Percentiles rank a stretch among this genome's conserved stretches.
Evolutionary conservation across 306 rosid species (phyloP).

Genomic region (Cercis canadensis): DNA sequence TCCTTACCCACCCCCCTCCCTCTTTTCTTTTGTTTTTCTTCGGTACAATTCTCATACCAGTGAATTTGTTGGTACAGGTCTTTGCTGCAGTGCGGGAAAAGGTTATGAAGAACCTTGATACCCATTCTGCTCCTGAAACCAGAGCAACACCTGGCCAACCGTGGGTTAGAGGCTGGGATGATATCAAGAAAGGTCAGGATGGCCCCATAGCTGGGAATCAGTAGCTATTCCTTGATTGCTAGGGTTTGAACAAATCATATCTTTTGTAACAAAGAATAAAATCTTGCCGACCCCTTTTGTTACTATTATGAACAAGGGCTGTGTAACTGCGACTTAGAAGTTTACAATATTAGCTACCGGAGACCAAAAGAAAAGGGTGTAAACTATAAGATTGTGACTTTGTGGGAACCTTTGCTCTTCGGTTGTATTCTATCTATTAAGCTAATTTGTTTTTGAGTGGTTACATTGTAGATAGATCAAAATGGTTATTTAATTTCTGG

Average conservation of each 20-base stretch:
- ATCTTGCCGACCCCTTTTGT: slow-evolving; percentile 9
- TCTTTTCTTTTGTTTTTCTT: not conserved
- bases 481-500: too few species aligned
- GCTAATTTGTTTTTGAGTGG: too few species aligned
- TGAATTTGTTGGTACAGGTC: slow-evolving; percentile 54
- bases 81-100: slow-evolving; percentile 61
- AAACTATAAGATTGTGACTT: slow-evolving; percentile 19
- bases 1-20: too few species aligned
- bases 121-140: slow-evolving; percentile 72
- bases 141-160: slow-evolving; percentile 77
- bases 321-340: slow-evolving; percentile 28
- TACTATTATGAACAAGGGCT: slow-evolving; percentile 19
- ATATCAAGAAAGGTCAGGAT: slow-evolving; percentile 66
- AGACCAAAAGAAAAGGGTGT: slow-evolving; percentile 4
- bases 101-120: slow-evolving; percentile 66
- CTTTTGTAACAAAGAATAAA: slow-evolving; percentile 32
- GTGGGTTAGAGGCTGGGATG: slow-evolving; percentile 99
- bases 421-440: too few species aligned
- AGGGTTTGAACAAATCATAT: slow-evolving; percentile 8
- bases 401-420: not conserved
- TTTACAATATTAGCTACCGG: slow-evolving; percentile 16
- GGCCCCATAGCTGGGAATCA: slow-evolving; percentile 80
- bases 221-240: slow-evolving; percentile 40
- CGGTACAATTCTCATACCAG: slow-evolving; percentile 35
- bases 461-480: too few species aligned